These are phyloP conservation scores for Populus euphratica DNA, from an alignment of 345 rosid species.

Conservation along the genomic window DNA sequence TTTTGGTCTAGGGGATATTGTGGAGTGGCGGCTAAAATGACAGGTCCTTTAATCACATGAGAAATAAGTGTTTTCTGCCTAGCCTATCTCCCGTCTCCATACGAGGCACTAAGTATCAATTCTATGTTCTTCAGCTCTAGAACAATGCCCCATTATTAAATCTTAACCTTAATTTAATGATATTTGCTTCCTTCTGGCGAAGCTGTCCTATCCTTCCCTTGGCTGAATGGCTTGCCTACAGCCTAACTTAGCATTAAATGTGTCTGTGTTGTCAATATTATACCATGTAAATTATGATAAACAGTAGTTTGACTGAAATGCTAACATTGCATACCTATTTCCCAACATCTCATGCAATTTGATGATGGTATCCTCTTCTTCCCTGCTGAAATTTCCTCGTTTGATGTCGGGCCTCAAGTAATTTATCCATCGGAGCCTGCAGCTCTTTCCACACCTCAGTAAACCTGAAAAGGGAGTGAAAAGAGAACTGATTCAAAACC, in stretches of 20 bases:
- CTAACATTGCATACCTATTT: constrained; percentile 40
- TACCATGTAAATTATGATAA: too few relatives aligned
- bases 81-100: background rate
- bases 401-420: constrained; percentile 77
- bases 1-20: background rate
- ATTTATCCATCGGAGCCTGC: constrained; percentile 77
- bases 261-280: too few relatives aligned
- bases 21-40: background rate
- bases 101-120: background rate
- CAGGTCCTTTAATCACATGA: background rate
- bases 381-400: constrained; percentile 66
- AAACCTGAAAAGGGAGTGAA: constrained; percentile 38
- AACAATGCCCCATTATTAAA: background rate
- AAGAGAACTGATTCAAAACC: background rate
- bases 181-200: too few relatives aligned
- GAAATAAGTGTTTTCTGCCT: background rate
- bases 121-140: background rate
- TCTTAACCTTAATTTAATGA: background rate
- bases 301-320: background rate
- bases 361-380: constrained; percentile 71
- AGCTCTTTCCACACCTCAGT: constrained; percentile 80
- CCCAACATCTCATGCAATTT: constrained; percentile 53
- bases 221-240: too few relatives aligned
- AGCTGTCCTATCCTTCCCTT: too few relatives aligned
- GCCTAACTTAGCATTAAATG: too few relatives aligned